phyloP scores from a whole-genome alignment of 306 rosid species.

The Styphnolobium japonicum region DNA sequence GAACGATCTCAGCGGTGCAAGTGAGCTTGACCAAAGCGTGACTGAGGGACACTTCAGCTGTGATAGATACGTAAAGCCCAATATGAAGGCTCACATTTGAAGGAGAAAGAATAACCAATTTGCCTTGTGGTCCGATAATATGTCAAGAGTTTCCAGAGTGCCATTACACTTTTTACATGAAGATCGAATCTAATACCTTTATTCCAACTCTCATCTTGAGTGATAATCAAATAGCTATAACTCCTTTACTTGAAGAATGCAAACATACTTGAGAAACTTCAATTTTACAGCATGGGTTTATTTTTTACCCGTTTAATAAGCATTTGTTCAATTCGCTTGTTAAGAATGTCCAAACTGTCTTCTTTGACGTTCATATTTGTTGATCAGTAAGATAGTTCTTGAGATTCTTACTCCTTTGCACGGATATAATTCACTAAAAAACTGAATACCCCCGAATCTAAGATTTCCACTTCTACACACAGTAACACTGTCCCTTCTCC shows the following conservation, averaged over 20 bases:
- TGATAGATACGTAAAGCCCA: too few relatives aligned
- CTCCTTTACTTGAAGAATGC: background rate
- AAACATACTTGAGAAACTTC: background rate
- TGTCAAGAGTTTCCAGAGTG: too few relatives aligned
- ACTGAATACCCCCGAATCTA: background rate
- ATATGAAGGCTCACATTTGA: too few relatives aligned
- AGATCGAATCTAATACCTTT: too few relatives aligned
- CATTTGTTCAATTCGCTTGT: background rate
- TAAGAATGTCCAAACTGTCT: background rate
- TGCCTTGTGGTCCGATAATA: too few relatives aligned
- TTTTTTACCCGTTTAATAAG: background rate
- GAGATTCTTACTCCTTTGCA: background rate
- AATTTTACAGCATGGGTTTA: background rate
- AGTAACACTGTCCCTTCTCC: background rate
- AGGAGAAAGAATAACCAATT: too few relatives aligned
- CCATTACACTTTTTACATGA: too few relatives aligned
- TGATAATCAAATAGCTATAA: background rate
- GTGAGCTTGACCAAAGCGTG: background rate
- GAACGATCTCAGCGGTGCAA: background rate
- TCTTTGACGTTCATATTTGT: background rate
- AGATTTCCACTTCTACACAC: background rate
- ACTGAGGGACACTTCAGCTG: too few relatives aligned
- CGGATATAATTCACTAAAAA: background rate
- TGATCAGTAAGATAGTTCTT: too few relatives aligned
- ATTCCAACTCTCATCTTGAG: background rate